These are phyloP conservation scores for Trichoderma aggressivum DNA, from an alignment of 2,329 filamentous ascomycete species.

Conservation along the genomic window DNA sequence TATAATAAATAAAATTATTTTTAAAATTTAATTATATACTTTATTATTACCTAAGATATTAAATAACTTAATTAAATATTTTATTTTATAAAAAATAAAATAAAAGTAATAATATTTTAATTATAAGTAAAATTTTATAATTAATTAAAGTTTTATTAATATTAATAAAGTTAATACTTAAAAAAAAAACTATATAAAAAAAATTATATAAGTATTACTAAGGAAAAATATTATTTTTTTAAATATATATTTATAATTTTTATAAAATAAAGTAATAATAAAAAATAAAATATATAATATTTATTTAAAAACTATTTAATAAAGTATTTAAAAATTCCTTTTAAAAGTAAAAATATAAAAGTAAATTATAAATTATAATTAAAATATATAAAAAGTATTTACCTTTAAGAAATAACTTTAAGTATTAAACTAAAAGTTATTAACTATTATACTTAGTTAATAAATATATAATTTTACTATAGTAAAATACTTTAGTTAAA, in stretches of 20 bases:
- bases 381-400: neutral
- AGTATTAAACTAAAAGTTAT: neutral
- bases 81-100: neutral
- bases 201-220: no score
- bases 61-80: neutral
- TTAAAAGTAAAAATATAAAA: neutral
- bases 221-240: no score
- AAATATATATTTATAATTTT: neutral
- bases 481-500: neutral
- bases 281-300: neutral
- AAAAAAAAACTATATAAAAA: neutral
- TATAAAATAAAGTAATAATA: neutral
- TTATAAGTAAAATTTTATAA: neutral
- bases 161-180: neutral
- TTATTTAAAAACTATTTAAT: neutral
- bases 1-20: neutral
- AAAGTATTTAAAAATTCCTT: neutral
- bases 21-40: neutral
- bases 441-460: neutral
- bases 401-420: neutral
- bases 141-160: neutral
- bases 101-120: neutral
- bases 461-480: neutral
- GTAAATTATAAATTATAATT: neutral
- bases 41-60: neutral